Evolutionary conservation across 73 alveolate genomes (phyloP), one percentile per base, ranked within the genome.

Genomic region (Halteria grandinella): DNA sequence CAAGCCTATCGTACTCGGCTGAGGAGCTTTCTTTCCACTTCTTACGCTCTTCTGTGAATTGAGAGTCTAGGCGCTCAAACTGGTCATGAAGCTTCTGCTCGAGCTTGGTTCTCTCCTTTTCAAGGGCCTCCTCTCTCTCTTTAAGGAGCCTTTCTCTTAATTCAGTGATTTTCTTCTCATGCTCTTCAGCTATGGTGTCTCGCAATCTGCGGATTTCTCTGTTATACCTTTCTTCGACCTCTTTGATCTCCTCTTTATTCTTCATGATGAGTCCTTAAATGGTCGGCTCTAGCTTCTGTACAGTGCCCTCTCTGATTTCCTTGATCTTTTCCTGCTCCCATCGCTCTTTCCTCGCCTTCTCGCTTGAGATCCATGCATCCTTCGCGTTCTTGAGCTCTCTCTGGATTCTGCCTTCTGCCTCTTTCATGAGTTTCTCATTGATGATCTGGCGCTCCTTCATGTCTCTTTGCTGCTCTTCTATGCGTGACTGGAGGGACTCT

Each of bases 271-370:
- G 66, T 52, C 95, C 81, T 75, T 93, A 83, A 18, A 97, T 93
- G 78, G 94, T 98, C 10, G 99, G 99, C 59, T 97, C 97, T 0
- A 97, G 83, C 17, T 97, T 96, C 79, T 89, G 91, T 17, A 94
- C 92, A 15, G 99, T 93, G 20, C 83, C 57, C 28, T 85, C 93
- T 79, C 94, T 95, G 54, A 97, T 95, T 85, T 95, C 98, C 44
- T 86, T 80, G 33, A 91, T 52, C 75, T 89, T 97, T 71, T 93
- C 98, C 20, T 93, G 83, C 83, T 89, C 96, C 98, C 99, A 97
- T 66, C 89, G 88, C 58, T 95, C 96, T 69, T 95, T 75, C 48
- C 97, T 64, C 39, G 89, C 69, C 80, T 90, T 97, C 66, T 95
- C 99, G 14, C 92, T 69, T 28, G 96, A 96, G 43, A 85, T 55